Percentiles rank a stretch among this genome's conserved stretches.
Evolutionary conservation across 1,139 yeast genomes (phyloP).

Genomic region (Pichia sp.): DNA sequence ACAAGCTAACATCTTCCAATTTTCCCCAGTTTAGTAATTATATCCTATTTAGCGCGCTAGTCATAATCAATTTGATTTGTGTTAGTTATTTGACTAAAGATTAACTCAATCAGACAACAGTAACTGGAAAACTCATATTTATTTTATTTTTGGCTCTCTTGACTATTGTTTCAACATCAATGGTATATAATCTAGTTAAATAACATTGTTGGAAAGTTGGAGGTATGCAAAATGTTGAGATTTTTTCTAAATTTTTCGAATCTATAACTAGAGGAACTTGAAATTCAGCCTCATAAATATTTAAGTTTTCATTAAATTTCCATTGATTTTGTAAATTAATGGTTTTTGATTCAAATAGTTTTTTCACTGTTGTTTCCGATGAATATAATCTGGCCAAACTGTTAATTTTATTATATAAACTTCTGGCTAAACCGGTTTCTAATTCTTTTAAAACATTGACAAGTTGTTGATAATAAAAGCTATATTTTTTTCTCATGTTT

Average conservation of each 20-base stretch:
- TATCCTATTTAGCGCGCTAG: too few relatives aligned
- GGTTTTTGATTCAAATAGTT: slow-evolving; percentile 12
- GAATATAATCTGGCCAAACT: slow-evolving; percentile 7
- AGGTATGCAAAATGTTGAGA: slow-evolving; percentile 10
- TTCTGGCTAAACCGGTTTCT: slow-evolving; percentile 8
- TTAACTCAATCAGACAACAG: neutral
- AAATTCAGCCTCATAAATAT: slow-evolving; percentile 12
- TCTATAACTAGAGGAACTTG: slow-evolving; percentile 16
- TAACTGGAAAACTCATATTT: slow-evolving; percentile 7
- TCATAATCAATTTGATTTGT: too few relatives aligned
- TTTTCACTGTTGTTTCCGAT: slow-evolving; percentile 6
- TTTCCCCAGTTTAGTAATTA: too few relatives aligned
- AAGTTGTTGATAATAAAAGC: slow-evolving; percentile 11
- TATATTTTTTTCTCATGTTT: slow-evolving; percentile 13
- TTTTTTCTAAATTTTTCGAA: slow-evolving; percentile 7
- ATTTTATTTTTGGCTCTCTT: slow-evolving; percentile 11
- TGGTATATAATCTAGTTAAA: slow-evolving; percentile 18
- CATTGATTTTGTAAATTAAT: slow-evolving; percentile 13
- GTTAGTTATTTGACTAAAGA: too few relatives aligned
- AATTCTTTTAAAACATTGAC: slow-evolving; percentile 6
- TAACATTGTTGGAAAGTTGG: slow-evolving; percentile 25
- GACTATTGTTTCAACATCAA: slow-evolving; percentile 11
- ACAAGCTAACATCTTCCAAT: too few relatives aligned
- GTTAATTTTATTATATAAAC: slow-evolving; percentile 12
- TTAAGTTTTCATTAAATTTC: slow-evolving; percentile 4